These are phyloP conservation scores for Colletotrichum sp. DNA, from an alignment of 2,329 filamentous ascomycete genomes.

Conservation along the genomic window DNA sequence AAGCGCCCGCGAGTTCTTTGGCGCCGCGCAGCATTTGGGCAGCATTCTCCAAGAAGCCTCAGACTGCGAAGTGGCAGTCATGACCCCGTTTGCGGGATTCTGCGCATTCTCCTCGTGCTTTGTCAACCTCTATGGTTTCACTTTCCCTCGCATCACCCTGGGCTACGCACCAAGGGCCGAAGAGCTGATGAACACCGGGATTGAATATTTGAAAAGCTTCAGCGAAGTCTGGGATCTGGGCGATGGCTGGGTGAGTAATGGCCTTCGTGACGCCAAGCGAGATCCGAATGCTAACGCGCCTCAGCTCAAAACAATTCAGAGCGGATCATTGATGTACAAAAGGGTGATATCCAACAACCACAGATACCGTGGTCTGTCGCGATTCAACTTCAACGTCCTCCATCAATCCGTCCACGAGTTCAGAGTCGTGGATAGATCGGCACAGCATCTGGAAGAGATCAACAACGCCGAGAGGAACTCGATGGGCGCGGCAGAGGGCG, in stretches of 20 bases:
- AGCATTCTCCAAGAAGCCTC: slow-evolving; percentile 40
- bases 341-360: slow-evolving; percentile 25
- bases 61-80: slow-evolving; percentile 38
- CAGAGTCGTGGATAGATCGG: slow-evolving; percentile 32
- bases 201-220: slow-evolving; percentile 31
- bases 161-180: slow-evolving; percentile 30
- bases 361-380: slow-evolving; percentile 28
- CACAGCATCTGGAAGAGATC: slow-evolving; percentile 34
- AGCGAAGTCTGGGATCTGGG: slow-evolving; percentile 32
- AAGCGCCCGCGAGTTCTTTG: slow-evolving; percentile 39
- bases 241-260: slow-evolving; percentile 30
- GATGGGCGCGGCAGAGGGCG: background rate
- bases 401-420: slow-evolving; percentile 37
- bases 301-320: slow-evolving; percentile 18
- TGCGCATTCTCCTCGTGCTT: slow-evolving; percentile 49
- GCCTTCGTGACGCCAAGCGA: accelerated
- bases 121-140: slow-evolving; percentile 43
- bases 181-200: slow-evolving; percentile 26
- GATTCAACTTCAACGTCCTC: slow-evolving; percentile 32
- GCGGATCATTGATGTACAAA: slow-evolving; percentile 31
- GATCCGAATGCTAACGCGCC: background rate
- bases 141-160: slow-evolving; percentile 47
- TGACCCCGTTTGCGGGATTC: slow-evolving; percentile 49
- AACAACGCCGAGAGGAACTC: slow-evolving; percentile 26
- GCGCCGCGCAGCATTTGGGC: slow-evolving; percentile 38